Evolutionary conservation across 768 basidiomycete species (phyloP).

Genomic region (Cystobasidium tubakii): DNA sequence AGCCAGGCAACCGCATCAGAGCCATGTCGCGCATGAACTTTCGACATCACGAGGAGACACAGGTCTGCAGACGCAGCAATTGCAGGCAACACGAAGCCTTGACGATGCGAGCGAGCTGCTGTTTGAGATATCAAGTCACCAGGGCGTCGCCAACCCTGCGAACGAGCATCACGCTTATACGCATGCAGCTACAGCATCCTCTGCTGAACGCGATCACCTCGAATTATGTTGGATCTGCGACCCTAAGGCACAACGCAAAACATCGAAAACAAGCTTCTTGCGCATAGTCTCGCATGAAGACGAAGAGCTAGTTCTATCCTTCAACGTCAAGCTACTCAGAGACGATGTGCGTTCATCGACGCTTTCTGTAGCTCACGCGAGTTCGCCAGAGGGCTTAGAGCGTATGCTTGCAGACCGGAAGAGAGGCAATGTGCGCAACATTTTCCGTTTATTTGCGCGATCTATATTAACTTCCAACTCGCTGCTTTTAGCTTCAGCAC

Average conservation of each 20-base stretch:
- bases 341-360: background rate
- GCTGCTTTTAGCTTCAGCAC: background rate
- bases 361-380: background rate
- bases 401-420: constrained; percentile 26
- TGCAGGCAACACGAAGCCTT: background rate
- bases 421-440: constrained; percentile 20
- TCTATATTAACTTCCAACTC: too few species aligned
- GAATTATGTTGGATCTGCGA: constrained; percentile 25
- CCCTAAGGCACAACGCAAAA: constrained; percentile 15
- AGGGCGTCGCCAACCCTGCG: background rate
- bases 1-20: background rate
- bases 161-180: too few species aligned
- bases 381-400: constrained; percentile 1
- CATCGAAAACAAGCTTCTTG: background rate
- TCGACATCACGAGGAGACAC: background rate
- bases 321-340: background rate
- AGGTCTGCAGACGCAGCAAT: background rate
- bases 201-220: background rate
- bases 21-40: background rate
- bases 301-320: background rate
- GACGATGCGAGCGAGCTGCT: background rate
- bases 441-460: background rate
- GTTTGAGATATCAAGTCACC: background rate
- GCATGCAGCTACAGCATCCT: background rate
- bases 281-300: background rate